Conservation (phyloP, 2,329 filamentous ascomycete species). For the Dothiorella sarmentorum region DNA sequence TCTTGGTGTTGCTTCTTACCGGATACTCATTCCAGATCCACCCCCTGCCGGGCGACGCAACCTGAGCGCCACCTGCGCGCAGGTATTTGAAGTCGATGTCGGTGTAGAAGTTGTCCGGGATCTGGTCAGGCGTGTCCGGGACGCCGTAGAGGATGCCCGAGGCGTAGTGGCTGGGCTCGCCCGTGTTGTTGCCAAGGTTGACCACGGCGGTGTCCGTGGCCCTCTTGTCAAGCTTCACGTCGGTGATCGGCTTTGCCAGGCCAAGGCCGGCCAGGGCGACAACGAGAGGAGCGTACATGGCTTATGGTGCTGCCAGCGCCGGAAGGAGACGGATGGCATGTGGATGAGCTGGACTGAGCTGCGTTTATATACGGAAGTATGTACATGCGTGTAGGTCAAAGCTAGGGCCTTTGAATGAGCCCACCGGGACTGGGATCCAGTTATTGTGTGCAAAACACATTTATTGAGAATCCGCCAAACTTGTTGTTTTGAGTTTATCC, state of each 20-base stretch:
- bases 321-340: neutral
- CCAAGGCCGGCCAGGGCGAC: neutral
- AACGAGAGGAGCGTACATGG: neutral
- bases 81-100: constrained; percentile 42
- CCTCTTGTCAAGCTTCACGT: neutral
- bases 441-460: neutral
- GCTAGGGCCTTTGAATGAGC: neutral
- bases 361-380: neutral
- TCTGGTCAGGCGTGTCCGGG: constrained; percentile 37
- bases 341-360: neutral
- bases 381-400: neutral
- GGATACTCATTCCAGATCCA: constrained; percentile 34
- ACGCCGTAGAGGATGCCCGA: constrained; percentile 45
- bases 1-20: constrained; percentile 25
- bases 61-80: constrained; percentile 43
- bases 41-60: constrained; percentile 32
- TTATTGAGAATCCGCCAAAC: neutral
- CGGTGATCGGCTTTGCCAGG: neutral
- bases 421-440: neutral
- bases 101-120: constrained; percentile 39
- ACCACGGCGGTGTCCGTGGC: constrained; percentile 26
- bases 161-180: constrained; percentile 36
- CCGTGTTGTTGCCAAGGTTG: constrained; percentile 31
- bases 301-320: neutral
- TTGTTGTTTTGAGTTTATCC: neutral